Evolutionary conservation across 1,284 basidiomycete genomes (phyloP).

Genomic region (Rhodotorula sp.): DNA sequence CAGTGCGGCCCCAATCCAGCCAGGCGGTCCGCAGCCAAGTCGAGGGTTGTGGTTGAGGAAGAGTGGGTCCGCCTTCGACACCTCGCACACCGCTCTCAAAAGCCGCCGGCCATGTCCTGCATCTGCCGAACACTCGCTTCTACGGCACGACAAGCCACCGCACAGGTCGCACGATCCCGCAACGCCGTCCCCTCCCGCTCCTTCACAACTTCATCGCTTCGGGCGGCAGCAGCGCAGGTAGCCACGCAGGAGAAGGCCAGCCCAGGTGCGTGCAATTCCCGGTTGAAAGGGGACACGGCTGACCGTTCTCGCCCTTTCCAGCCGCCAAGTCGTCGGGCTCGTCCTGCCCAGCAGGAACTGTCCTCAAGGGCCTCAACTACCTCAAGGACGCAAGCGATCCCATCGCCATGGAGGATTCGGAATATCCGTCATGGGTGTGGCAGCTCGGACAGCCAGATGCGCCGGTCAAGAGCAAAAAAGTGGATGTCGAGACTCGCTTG

Average conservation of each 20-base stretch:
- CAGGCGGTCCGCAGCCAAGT: too few relatives aligned
- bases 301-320: neutral
- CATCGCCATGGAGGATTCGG: constrained; percentile 31
- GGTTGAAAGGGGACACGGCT: neutral
- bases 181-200: neutral
- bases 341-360: constrained; percentile 34
- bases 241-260: too few relatives aligned
- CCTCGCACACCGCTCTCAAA: neutral
- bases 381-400: constrained; percentile 34
- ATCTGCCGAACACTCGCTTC: constrained; percentile 12
- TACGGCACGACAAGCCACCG: neutral
- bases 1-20: too few relatives aligned
- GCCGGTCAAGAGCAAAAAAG: neutral
- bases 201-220: neutral
- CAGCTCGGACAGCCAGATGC: neutral
- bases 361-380: constrained; percentile 30
- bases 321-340: constrained; percentile 12
- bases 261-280: neutral
- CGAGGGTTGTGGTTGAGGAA: neutral
- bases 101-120: constrained; percentile 11
- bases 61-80: too few relatives aligned
- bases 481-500: constrained; percentile 8
- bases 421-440: constrained; percentile 39
- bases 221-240: too few relatives aligned
- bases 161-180: neutral